Evolutionary conservation across 768 basidiomycete genomes (phyloP), one percentile per base, ranked within the genome.

Genomic region (Russula dissimulans): DNA sequence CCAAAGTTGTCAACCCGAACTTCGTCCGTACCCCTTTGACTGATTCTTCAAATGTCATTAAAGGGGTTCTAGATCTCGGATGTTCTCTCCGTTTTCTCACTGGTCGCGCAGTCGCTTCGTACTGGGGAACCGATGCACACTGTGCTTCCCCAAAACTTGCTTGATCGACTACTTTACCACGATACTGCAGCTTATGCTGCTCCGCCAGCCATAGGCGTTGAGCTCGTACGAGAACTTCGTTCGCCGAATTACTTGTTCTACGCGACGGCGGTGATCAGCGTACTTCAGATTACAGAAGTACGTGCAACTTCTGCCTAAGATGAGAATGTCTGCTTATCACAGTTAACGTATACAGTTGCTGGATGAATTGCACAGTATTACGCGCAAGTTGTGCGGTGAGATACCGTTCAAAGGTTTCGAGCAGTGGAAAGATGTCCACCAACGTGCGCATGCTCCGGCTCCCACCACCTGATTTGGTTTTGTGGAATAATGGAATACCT

Each of bases 1-100:
- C 79, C 2, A 75, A 77, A 38, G 75, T 80, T 56, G 71, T 84
- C 43, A 80, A 84, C 65, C 82, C 83, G 0, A 76, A 78, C 65
- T 80, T 83, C 62, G 81, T 79, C 59, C 63, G 76, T 75, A 34
- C 4, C 42, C 4, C 22, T 34, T 41, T 38, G 14, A 43, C 41
- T 18, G 3, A 44, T 22, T 31, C 7, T 29, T 1, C 39, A 10
- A 12, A 10, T 29, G 6, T 2, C 32, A 17, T 18, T 47, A 15
- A 53, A 36, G 10, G n/a, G 34, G 34, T 17, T 34, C 5, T 60
- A 77, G 73, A 74, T 73, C 50, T 67, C 70, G 31, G 80, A 81
- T 57, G 74, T 80, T 8, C 73, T 80, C 60, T 69, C 78, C 0
- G 70, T 79, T 12, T 62, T 62, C 51, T 52, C 61, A 6, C 39